phyloP scores from a whole-genome alignment of 768 basidiomycete genomes.

The Panaeolus cyanescens region DNA sequence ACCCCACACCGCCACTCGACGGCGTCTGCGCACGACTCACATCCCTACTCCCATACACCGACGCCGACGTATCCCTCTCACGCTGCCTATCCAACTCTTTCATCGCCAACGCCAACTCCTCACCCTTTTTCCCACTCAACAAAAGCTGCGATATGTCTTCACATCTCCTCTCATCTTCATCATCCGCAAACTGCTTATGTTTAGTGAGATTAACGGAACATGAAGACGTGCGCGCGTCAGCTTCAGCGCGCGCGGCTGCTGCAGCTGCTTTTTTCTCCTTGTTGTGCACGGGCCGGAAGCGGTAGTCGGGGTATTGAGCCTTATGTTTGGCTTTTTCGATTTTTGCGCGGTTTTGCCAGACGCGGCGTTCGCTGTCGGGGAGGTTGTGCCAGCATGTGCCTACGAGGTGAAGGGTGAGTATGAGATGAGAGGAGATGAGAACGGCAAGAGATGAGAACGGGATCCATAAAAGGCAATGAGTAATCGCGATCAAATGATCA shows the following conservation, averaged over 20 bases:
- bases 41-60: slow-evolving; percentile 1
- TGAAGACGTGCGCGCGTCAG: background rate
- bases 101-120: slow-evolving; percentile 63
- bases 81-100: slow-evolving; percentile 48
- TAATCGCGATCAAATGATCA: too few species aligned
- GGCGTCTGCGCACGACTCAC: slow-evolving; percentile 35
- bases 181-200: slow-evolving; percentile 36
- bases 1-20: slow-evolving; percentile 1
- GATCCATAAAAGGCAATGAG: too few species aligned
- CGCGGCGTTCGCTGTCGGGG: slow-evolving; percentile 67
- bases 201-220: slow-evolving; percentile 26
- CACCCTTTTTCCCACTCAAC: slow-evolving; percentile 70
- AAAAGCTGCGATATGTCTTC: slow-evolving; percentile 67
- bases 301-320: slow-evolving; percentile 65
- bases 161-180: slow-evolving; percentile 66
- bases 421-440: slow-evolving; percentile 22
- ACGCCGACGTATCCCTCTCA: slow-evolving; percentile 18
- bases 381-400: slow-evolving; percentile 79
- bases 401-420: too few species aligned
- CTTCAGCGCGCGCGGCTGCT: background rate
- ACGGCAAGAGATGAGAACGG: slow-evolving; percentile 18
- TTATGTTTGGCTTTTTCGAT: slow-evolving; percentile 76
- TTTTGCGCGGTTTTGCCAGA: slow-evolving; percentile 76
- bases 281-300: slow-evolving; percentile 56
- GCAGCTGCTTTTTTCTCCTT: slow-evolving; percentile 37